Base-by-base conservation (phyloP, 805 yeast genomes). In the Metschnikowia dekortorum region DNA sequence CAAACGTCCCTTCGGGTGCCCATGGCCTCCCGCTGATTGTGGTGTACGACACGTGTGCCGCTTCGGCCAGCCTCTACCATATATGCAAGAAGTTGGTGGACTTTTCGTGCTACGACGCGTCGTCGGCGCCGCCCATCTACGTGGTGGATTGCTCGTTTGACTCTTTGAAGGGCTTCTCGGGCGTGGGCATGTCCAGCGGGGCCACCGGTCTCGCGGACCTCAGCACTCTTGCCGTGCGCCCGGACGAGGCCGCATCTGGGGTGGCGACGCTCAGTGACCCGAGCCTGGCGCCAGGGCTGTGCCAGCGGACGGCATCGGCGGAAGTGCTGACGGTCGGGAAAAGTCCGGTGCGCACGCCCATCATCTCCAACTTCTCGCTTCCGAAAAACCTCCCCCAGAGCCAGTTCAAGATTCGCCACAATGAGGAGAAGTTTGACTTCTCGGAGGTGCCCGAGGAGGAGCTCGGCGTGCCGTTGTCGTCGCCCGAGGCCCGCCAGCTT, bases 341-440 rank as follows among this genome's bases (percentile, higher is more conserved):
- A 13, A n/a, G 14, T 4, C 10, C 39, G 5, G 41, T 42, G 2
- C 39, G 48, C 6, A 68, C 77, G 1, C 76, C 77, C 6, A 70
- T 71, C 1, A 64, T 80, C 29, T 74, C 84, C 3, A 78, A 81
- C 55, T 83, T 83, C 57, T 69, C 72, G 34, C 68, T 83, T 34
- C 88, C 88, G 0, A 70, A 67, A 18, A 49, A 56, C 33, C 39
- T 58, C 2, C 58, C 63, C 59, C 44, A 69, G 67, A 22, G 62
- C 49, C 53, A 61, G 59, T 54, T 82, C 76, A 55, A 68, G 44
- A 66, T 79, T 33, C 75, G 71, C 48, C 77, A 73, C 48, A 80
- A 82, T 53, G 88, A 83, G 59, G 87, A 83, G 57, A 51, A 68
- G 50, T 43, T 65, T 9, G 57, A 54, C 39, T 47, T 49, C 16